Conservation (phyloP, 148 eudicot species). For the Rhododendron griersonianum region DNA sequence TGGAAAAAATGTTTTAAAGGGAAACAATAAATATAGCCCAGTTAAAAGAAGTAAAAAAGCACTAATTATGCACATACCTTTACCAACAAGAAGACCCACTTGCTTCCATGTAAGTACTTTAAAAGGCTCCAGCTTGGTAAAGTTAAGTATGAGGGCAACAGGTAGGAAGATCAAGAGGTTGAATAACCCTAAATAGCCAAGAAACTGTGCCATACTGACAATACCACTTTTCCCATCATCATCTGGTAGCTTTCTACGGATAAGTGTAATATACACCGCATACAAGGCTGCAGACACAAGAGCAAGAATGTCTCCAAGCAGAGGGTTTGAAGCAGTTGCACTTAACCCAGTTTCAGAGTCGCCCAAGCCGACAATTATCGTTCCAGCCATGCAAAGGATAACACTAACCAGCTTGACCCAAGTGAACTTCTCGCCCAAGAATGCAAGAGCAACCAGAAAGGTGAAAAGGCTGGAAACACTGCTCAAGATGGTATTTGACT, state of each 20-base stretch:
- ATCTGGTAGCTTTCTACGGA: conserved; percentile 71
- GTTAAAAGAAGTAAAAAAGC: not conserved
- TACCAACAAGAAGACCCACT: conserved; percentile 70
- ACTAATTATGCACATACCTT: conserved; percentile 46
- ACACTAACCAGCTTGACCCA: conserved; percentile 89
- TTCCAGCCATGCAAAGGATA: conserved; percentile 97
- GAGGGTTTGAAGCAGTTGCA: conserved; percentile 60
- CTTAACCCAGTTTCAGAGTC: conserved; percentile 52
- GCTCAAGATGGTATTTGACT: conserved; percentile 96
- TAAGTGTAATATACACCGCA: conserved; percentile 84
- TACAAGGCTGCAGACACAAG: conserved; percentile 74
- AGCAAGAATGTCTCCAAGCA: conserved; percentile 72
- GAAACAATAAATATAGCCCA: not conserved
- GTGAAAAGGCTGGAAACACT: conserved; percentile 94
- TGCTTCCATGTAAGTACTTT: conserved; percentile 60
- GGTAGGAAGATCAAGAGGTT: conserved; percentile 85
- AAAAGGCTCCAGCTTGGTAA: conserved; percentile 62
- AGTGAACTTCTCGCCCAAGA: conserved; percentile 87
- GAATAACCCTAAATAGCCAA: conserved; percentile 83
- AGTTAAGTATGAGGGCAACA: conserved; percentile 61
- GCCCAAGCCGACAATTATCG: conserved; percentile 86
- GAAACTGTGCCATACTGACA: conserved; percentile 93
- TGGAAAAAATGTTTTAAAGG: not conserved
- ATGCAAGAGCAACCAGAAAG: conserved; percentile 74
- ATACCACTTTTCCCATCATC: conserved; percentile 60